A percentile compares a stretch with the other conserved stretches of the same genome.
These are phyloP conservation scores for Cyamopsis tetragonoloba DNA, from an alignment of 306 rosid species.

Conservation along the genomic window DNA sequence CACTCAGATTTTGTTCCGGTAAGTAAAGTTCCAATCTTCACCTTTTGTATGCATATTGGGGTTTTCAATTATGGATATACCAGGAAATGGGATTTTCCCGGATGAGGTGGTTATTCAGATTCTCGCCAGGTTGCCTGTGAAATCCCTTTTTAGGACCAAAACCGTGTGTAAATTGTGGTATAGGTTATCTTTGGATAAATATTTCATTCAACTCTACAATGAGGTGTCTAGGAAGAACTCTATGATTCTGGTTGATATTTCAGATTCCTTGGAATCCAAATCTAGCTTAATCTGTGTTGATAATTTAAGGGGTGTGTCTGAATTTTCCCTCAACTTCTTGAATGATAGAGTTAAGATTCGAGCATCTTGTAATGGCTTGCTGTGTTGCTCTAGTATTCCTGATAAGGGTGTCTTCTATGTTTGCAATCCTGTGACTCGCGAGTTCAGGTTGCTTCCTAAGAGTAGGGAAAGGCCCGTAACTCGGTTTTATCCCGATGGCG, in stretches of 20 bases:
- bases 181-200: conserved; percentile 57
- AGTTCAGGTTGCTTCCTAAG: conserved; percentile 73
- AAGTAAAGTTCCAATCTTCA: conserved; percentile 33
- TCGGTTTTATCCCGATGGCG: conserved; percentile 73
- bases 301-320: conserved; percentile 62
- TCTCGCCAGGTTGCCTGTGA: conserved; percentile 70
- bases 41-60: conserved; percentile 1
- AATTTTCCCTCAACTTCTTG: conserved; percentile 58
- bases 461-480: conserved; percentile 79
- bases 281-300: conserved; percentile 75
- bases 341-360: conserved; percentile 73
- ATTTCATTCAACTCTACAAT: conserved; percentile 57
- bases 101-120: conserved; percentile 81
- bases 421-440: conserved; percentile 76
- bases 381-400: conserved; percentile 85
- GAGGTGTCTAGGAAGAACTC: conserved; percentile 59
- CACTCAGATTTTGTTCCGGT: conserved; percentile 34
- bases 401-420: conserved; percentile 79
- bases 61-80: conserved; percentile 41
- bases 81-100: conserved; percentile 53
- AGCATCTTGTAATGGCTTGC: conserved; percentile 81
- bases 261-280: conserved; percentile 54
- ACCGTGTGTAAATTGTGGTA: conserved; percentile 65
- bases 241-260: conserved; percentile 66
- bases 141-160: conserved; percentile 60